Evolutionary conservation across 2,329 filamentous ascomycete genomes (phyloP).

Genomic region (Stagonosporopsis chrysanthemi): DNA sequence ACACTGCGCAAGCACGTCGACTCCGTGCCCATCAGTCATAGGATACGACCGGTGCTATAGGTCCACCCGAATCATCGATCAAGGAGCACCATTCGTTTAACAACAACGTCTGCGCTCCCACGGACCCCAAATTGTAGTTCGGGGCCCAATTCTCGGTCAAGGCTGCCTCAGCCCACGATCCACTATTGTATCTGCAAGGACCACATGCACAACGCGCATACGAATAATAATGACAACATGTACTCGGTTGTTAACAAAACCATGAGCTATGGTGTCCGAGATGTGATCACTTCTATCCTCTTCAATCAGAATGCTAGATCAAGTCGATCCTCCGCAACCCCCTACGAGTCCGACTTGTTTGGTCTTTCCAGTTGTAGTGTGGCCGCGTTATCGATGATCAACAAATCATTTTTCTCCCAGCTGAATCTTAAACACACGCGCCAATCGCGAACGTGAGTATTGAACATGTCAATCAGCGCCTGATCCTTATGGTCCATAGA

Average conservation of each 20-base stretch:
- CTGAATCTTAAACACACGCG: conserved; percentile 59
- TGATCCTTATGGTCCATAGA: conserved; percentile 58
- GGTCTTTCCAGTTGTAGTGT: conserved; percentile 60
- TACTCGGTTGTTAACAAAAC: neutral
- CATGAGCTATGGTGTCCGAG: too few species aligned
- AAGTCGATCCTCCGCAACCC: conserved; percentile 61
- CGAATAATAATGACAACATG: neutral
- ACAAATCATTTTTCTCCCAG: conserved; percentile 64
- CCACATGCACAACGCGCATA: neutral
- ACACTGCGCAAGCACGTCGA: neutral
- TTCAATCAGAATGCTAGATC: conserved; percentile 32
- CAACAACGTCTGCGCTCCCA: neutral
- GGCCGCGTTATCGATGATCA: conserved; percentile 60
- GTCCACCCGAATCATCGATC: neutral
- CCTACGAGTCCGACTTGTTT: conserved; percentile 49
- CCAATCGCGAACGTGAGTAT: conserved; percentile 57
- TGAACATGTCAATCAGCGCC: conserved; percentile 49
- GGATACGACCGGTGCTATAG: neutral
- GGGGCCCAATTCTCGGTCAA: neutral
- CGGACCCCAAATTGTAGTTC: neutral
- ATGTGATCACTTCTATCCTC: too few species aligned
- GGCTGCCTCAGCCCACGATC: neutral
- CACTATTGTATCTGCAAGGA: neutral
- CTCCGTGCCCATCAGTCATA: neutral
- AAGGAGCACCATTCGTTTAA: neutral